Evolutionary conservation across 495 filamentous ascomycete genomes (phyloP).

Genomic region (Lasiosphaeria miniovina): DNA sequence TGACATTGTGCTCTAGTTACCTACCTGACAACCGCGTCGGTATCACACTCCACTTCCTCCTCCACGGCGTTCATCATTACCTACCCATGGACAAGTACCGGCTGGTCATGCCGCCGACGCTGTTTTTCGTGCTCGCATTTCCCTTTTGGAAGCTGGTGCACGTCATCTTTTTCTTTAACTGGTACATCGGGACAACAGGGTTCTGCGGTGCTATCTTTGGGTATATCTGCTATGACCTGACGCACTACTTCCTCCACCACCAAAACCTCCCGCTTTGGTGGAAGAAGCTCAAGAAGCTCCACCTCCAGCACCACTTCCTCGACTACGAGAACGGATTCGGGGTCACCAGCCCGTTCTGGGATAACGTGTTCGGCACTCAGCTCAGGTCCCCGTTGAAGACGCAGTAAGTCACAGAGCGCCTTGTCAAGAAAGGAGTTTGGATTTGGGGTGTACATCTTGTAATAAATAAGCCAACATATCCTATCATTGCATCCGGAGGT

Average conservation of each 20-base stretch:
- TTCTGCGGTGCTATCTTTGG: slow-evolving; percentile 93
- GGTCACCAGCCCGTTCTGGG: slow-evolving; percentile 98
- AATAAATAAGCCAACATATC: neutral
- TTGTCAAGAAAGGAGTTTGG: neutral
- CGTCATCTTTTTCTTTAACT: slow-evolving; percentile 76
- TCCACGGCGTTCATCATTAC: slow-evolving; percentile 98
- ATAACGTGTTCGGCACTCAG: slow-evolving; percentile 85
- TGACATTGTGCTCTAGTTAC: slow-evolving; percentile 49
- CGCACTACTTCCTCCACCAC: slow-evolving; percentile 99
- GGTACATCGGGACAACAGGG: slow-evolving; percentile 70
- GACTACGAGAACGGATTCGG: slow-evolving; percentile 98
- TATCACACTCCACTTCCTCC: slow-evolving; percentile 85
- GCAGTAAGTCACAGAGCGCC: slow-evolving; percentile 37
- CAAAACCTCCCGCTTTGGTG: slow-evolving; percentile 86
- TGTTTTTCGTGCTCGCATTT: slow-evolving; percentile 79
- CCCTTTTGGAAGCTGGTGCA: slow-evolving; percentile 96
- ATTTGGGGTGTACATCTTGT: neutral
- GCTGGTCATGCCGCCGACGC: slow-evolving; percentile 92
- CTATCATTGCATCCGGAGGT: neutral
- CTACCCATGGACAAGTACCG: slow-evolving; percentile 97
- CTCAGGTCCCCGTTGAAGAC: slow-evolving; percentile 57
- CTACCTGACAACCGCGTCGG: slow-evolving; percentile 91
- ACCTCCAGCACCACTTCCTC: slow-evolving; percentile 93
- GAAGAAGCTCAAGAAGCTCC: slow-evolving; percentile 89
- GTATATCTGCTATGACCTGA: slow-evolving; percentile 94